Percentiles rank a stretch among this genome's conserved stretches.
These are phyloP conservation scores for Leccinum subfulvum DNA, from an alignment of 1,284 basidiomycete species.

Conservation along the genomic window DNA sequence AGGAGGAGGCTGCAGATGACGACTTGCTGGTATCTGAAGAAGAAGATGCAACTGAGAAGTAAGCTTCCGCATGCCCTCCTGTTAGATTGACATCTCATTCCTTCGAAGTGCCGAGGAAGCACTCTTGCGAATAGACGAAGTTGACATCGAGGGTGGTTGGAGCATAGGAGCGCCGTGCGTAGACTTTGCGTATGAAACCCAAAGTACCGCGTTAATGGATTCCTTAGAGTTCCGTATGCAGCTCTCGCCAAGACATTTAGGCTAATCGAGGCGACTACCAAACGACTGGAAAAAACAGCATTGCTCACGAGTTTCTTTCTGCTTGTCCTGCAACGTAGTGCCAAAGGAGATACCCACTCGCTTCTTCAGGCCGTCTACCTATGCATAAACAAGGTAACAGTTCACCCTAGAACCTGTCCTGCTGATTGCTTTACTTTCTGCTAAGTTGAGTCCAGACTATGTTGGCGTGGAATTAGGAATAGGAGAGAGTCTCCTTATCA, in stretches of 20 bases:
- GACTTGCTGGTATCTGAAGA: conserved; percentile 33
- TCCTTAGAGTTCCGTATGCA: conserved; percentile 84
- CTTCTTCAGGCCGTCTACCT: conserved; percentile 92
- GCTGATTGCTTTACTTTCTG: conserved; percentile 13
- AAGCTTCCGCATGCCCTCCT: conserved; percentile 19
- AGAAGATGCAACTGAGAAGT: conserved; percentile 61
- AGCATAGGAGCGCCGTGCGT: conserved; percentile 82
- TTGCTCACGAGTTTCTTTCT: conserved; percentile 87
- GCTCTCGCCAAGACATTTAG: conserved; percentile 88
- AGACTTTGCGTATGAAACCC: neutral
- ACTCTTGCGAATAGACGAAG: conserved; percentile 62
- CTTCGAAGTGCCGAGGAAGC: conserved; percentile 66
- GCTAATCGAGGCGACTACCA: conserved; percentile 93
- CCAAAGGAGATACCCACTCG: conserved; percentile 63
- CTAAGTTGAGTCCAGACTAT: conserved; percentile 91
- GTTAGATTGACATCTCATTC: conserved; percentile 2
- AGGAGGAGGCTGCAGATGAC: conserved; percentile 49
- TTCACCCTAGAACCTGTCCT: neutral
- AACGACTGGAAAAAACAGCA: conserved; percentile 91
- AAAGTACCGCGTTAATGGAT: conserved; percentile 5
- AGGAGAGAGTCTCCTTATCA: conserved; percentile 92
- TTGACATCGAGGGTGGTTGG: conserved; percentile 85
- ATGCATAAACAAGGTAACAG: conserved; percentile 89
- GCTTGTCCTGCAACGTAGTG: conserved; percentile 85
- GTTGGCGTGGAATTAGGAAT: conserved; percentile 95